phyloP scores from a whole-genome alignment of 306 rosid genomes.

The Dalbergia cochinchinensis region DNA sequence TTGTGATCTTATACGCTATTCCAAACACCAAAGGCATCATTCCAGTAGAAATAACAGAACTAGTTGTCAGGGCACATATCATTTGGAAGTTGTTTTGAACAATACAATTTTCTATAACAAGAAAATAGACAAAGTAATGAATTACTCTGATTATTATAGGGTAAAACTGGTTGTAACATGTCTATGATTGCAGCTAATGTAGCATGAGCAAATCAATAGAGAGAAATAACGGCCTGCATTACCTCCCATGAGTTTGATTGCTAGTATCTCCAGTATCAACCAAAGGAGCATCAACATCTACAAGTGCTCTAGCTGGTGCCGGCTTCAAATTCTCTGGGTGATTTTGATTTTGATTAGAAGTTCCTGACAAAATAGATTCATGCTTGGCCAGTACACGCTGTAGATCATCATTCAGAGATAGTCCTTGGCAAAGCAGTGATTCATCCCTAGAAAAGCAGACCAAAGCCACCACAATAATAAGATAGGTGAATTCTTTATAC shows the following conservation, averaged over 20 bases:
- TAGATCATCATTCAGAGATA: constrained; percentile 93
- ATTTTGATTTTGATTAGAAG: constrained; percentile 65
- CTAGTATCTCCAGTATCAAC: constrained; percentile 79
- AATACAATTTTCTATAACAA: no score
- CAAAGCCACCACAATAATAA: constrained; percentile 17
- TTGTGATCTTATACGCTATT: no score
- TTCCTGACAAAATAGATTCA: constrained; percentile 88
- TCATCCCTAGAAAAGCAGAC: constrained; percentile 71
- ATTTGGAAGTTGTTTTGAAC: no score
- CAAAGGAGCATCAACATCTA: constrained; percentile 73
- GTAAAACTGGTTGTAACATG: constrained; percentile 2
- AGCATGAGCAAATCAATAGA: constrained; percentile 52
- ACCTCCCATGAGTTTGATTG: constrained; percentile 69
- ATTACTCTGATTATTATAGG: constrained; percentile 21
- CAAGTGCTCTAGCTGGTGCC: constrained; percentile 59
- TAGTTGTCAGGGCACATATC: no score
- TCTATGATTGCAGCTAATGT: constrained; percentile 27
- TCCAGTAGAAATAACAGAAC: no score
- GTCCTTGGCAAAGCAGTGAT: constrained; percentile 93
- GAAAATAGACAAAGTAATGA: no score
- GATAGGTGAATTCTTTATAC: not conserved
- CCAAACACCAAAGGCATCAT: no score
- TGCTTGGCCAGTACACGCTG: constrained; percentile 92
- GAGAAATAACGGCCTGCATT: constrained; percentile 31
- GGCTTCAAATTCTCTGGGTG: constrained; percentile 68